Evolutionary conservation across 2,329 filamentous ascomycete species (phyloP), one percentile per base, ranked within the genome.

Genomic region (Arthrobotrys sphaeroides): DNA sequence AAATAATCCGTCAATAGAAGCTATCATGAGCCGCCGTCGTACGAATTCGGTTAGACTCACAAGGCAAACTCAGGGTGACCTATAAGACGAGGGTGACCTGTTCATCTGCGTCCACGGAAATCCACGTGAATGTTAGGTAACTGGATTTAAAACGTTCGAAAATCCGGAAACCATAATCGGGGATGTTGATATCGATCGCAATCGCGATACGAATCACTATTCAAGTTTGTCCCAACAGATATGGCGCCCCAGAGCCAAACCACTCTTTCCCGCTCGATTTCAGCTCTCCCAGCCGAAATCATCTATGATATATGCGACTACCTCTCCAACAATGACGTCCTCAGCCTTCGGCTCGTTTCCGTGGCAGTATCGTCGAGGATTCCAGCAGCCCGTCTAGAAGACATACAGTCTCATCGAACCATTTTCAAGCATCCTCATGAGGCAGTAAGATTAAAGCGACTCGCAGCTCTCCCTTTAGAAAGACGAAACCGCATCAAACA

Each of bases 271-370:
- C n/a, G n/a, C n/a, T n/a, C n/a, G n/a, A n/a, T n/a, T n/a, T 47
- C 38, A 12, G 26, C 13, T 5, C 68, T 73, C 24, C 68, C 68
- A 3, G n/a, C 51, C 16, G 68, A 73, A 3, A 40, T 73, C 2
- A 59, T 73, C 31, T 73, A 65, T 42, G 59, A 60, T 10, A 65
- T 73, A n/a, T 73, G 59, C 60, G 60, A 65, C 28, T 36, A 57
- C 49, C 68, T 73, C 26, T 28, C 36, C 13, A 60, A 59, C 45
- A 33, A 43, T 5, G 59, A 65, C 20, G 18, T 73, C 24, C 40
- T 60, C 6, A 49, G 45, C 13, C 60, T 73, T 1, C 68, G 40
- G 9, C 68, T 59, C 12, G 43, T 65, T 9, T 73, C 59, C 0
- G n/a, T 13, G 6, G 26, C 20, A 38, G 2, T 65, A 7, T 6